Percentiles rank a stretch among this genome's conserved stretches.
phyloP scores from a whole-genome alignment of 2,329 filamentous ascomycete species.

The Xylariaceae sp. region DNA sequence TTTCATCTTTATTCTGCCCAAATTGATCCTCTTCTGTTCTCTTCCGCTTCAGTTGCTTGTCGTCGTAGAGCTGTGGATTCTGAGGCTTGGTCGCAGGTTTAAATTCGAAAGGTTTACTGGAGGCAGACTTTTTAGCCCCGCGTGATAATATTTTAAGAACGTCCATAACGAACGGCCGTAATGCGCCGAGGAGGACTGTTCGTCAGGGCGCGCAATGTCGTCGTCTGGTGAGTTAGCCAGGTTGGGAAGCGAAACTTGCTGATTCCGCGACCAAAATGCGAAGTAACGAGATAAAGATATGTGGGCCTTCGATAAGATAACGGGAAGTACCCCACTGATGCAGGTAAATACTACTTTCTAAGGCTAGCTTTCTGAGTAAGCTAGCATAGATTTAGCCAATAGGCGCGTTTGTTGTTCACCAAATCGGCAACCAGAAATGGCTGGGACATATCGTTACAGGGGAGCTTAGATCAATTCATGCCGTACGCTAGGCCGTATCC shows the following conservation, averaged over 20 bases:
- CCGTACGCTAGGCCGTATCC: not conserved
- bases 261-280: too few species aligned
- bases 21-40: slow-evolving; percentile 35
- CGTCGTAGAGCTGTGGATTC: slow-evolving; percentile 62
- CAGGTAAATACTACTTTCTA: too few species aligned
- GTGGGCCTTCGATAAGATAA: too few species aligned
- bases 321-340: too few species aligned
- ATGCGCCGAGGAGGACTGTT: not conserved
- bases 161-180: slow-evolving; percentile 48
- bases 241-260: not conserved
- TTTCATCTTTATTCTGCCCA: slow-evolving; percentile 31
- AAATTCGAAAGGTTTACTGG: slow-evolving; percentile 31
- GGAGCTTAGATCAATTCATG: too few species aligned
- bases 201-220: not conserved
- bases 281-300: too few species aligned
- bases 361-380: too few species aligned
- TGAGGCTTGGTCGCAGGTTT: slow-evolving; percentile 39
- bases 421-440: too few species aligned
- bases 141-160: slow-evolving; percentile 68
- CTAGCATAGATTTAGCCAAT: too few species aligned
- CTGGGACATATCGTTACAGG: too few species aligned
- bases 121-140: slow-evolving; percentile 54
- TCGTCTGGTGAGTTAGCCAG: not conserved
- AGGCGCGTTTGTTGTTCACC: too few species aligned
- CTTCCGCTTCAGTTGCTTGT: slow-evolving; percentile 57